Evolutionary conservation across 768 basidiomycete species (phyloP).

Genomic region (Collybiopsis luxurians): DNA sequence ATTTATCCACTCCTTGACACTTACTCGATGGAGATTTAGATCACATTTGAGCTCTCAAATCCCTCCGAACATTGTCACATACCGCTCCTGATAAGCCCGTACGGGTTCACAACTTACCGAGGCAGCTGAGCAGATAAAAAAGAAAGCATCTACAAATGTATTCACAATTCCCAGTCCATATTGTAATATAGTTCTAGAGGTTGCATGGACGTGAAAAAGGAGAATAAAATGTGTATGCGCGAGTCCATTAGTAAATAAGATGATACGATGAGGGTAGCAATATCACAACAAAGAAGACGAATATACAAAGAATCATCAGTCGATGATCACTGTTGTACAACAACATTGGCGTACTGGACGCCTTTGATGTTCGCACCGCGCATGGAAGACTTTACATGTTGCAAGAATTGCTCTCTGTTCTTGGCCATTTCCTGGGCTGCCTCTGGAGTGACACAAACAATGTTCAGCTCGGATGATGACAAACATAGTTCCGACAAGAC

Average conservation of each 20-base stretch:
- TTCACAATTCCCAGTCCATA: not conserved
- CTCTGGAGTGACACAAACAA: conserved; percentile 50
- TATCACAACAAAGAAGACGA: conserved; percentile 10
- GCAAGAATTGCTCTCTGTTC: conserved; percentile 78
- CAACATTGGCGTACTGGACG: conserved; percentile 76
- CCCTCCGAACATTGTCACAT: conserved; percentile 87
- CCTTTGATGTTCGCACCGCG: conserved; percentile 76
- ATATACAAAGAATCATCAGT: conserved; percentile 8
- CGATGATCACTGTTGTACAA: conserved; percentile 34
- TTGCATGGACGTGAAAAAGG: not conserved
- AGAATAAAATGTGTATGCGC: conserved; percentile 19
- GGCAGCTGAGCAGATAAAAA: conserved; percentile 57
- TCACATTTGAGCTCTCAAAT: conserved; percentile 70
- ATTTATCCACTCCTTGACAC: not conserved
- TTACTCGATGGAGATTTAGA: conserved; percentile 39
- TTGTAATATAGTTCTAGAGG: not conserved
- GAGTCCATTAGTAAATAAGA: not conserved
- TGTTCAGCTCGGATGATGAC: not conserved
- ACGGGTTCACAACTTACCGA: conserved; percentile 88
- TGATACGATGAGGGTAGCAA: not conserved
- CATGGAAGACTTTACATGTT: conserved; percentile 88
- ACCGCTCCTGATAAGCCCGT: conserved; percentile 88
- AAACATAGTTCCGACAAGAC: conserved; percentile 17
- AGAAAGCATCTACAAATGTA: conserved; percentile 4
- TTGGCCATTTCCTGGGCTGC: conserved; percentile 93